Evolutionary conservation across 371 early-diverging fungal species (phyloP), one percentile per base, ranked within the genome.

Genomic region (Apophysomyces elegans): DNA sequence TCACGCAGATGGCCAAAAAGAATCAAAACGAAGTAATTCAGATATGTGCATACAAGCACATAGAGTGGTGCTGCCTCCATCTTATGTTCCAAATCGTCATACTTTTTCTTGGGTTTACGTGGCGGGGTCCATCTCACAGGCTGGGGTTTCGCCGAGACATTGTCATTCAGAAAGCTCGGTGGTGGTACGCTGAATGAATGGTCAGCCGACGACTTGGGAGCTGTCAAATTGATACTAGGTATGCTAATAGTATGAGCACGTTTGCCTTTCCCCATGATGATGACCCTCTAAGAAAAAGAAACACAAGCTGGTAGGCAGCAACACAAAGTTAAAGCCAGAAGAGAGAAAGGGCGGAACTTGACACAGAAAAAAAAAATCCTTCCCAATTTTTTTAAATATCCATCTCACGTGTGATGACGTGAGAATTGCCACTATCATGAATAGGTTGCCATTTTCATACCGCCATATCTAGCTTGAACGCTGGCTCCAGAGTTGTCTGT

Each of bases 11-110:
- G 97, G 36, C 98, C 99, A 80, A 95, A 90, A 43, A 95, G 78
- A 45, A 98, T 95, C 64, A 99, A 86, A 71, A 99, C 86, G 74
- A 97, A 90, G 86, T 94, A 99, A 61, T 93, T 92, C 47, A 99
- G 84, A 83, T 99, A 99, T 44, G 99, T 99, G 18, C 96, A 93
- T 56, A 98, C 88, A 56, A 98, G 84, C 71, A 86, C 88, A 73
- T 84, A 87, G 62, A 84, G 85, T 21, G 58, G 64, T 50, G 54
- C 54, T 50, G 54, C 54, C 54, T 50, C 54, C 54, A 50, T 50
- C 54, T 50, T 68, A 41, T 72, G 72, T 54, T 72, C 68, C 21
- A 72, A 59, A 35, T 72, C 72, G 13, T 68, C 65, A 39, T 72
- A 72, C 8, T 59, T 65, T 21, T 50, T 50, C 54, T 56, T 56